Percentiles rank a stretch among this genome's conserved stretches.
Conservation (phyloP, 805 yeast species). For the Alloascoidea hylecoeti region DNA sequence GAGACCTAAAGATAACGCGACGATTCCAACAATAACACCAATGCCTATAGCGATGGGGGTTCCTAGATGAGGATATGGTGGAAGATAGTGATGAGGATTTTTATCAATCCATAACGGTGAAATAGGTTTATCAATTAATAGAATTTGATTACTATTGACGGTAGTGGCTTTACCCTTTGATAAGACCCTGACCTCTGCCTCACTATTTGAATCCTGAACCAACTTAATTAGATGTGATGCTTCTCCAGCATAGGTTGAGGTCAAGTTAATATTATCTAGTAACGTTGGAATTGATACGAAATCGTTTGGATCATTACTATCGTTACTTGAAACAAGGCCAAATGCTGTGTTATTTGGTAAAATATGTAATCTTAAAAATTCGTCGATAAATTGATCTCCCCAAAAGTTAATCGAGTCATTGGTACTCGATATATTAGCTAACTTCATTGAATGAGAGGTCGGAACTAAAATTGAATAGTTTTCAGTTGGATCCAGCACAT, state of each 20-base stretch:
- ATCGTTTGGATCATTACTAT: constrained; percentile 2
- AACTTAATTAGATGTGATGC: constrained; percentile 24
- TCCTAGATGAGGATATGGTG: constrained; percentile 35
- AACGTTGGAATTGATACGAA: constrained; percentile 33
- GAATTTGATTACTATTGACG: constrained; percentile 32
- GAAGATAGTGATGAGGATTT: constrained; percentile 18
- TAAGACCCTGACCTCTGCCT: constrained; percentile 43
- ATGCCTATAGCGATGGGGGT: constrained; percentile 57
- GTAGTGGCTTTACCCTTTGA: constrained; percentile 45
- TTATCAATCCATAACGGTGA: constrained; percentile 43
- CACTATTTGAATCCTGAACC: constrained; percentile 29
- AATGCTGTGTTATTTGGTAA: constrained; percentile 40
- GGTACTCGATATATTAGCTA: too few relatives aligned
- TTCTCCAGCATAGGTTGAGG: constrained; percentile 23
- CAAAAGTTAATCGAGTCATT: too few relatives aligned
- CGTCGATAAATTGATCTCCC: too few relatives aligned
- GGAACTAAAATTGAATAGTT: constrained; percentile 65
- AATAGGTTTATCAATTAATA: constrained; percentile 55
- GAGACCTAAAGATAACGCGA: constrained; percentile 17
- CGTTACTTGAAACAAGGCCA: constrained; percentile 3
- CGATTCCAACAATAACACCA: constrained; percentile 50
- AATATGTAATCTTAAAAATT: constrained; percentile 54
- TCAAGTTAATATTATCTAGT: constrained; percentile 27
- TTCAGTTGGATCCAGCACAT: constrained; percentile 22
- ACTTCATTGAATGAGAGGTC: constrained; percentile 41